phyloP scores from a whole-genome alignment of 352 stramenopile genomes.

The Elongisporangium senticosum region DNA sequence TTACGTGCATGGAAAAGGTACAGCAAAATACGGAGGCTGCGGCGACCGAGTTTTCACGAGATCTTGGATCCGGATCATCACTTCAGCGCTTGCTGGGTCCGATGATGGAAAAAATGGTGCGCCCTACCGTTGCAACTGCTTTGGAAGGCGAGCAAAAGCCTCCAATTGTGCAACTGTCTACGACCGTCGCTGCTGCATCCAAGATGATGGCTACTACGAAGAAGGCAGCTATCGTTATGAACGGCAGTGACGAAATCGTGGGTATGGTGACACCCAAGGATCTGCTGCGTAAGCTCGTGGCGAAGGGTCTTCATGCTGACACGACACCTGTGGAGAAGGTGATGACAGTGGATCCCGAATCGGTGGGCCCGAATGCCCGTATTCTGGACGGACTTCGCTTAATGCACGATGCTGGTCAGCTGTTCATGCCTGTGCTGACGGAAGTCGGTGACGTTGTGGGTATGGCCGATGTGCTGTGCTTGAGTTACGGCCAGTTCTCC shows the following conservation, averaged over 20 bases:
- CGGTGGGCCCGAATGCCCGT: slow-evolving; percentile 62
- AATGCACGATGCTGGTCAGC: slow-evolving; percentile 81
- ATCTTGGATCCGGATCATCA: slow-evolving; percentile 61
- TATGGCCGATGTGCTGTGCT: slow-evolving; percentile 84
- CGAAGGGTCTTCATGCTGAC: slow-evolving; percentile 69
- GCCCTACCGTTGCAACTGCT: slow-evolving; percentile 73
- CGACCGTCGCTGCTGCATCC: slow-evolving; percentile 56
- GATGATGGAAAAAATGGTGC: slow-evolving; percentile 89
- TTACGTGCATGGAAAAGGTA: slow-evolving; percentile 84
- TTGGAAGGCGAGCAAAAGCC: slow-evolving; percentile 78
- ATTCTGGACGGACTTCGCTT: slow-evolving; percentile 81
- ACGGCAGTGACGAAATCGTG: slow-evolving; percentile 57
- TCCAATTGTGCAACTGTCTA: slow-evolving; percentile 69
- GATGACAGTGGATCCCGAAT: slow-evolving; percentile 82
- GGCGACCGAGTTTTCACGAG: slow-evolving; percentile 73
- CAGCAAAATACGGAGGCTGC: slow-evolving; percentile 79
- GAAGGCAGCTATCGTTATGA: slow-evolving; percentile 80
- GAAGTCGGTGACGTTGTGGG: slow-evolving; percentile 75
- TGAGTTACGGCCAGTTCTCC: slow-evolving; percentile 86
- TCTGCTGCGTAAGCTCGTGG: slow-evolving; percentile 80
- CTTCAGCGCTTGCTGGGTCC: slow-evolving; percentile 70
- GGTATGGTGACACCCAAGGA: slow-evolving; percentile 86
- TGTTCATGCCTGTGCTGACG: slow-evolving; percentile 82
- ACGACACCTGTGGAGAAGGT: slow-evolving; percentile 78
- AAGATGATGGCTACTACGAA: slow-evolving; percentile 85